A percentile compares a stretch with the other conserved stretches of the same genome.
Conservation (phyloP, 1,284 basidiomycete species). For the Melanopsichium pennsylvanicum region DNA sequence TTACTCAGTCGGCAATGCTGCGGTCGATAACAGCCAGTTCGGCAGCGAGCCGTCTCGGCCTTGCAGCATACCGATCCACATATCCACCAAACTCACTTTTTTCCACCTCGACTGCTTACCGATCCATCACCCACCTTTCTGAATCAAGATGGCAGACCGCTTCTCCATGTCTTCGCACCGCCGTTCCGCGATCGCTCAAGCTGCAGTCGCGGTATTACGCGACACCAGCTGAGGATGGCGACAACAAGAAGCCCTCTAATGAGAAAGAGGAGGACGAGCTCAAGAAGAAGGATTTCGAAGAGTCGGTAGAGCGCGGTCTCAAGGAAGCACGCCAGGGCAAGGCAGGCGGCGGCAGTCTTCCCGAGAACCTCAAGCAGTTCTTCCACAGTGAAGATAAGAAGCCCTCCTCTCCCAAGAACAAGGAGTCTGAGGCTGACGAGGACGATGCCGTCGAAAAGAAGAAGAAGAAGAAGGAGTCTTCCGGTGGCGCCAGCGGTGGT, state of each 20-base stretch:
- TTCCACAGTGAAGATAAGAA: constrained; percentile 46
- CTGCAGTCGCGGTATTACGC: constrained; percentile 32
- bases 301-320: constrained; percentile 53
- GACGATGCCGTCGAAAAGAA: constrained; percentile 28
- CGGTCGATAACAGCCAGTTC: constrained; percentile 43
- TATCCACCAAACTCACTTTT: constrained; percentile 1
- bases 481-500: constrained; percentile 28
- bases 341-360: constrained; percentile 33
- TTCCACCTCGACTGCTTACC: constrained; percentile 6
- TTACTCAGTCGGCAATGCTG: constrained; percentile 26
- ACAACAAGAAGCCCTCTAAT: constrained; percentile 30
- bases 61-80: constrained; percentile 16
- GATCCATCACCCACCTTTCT: constrained; percentile 26
- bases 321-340: constrained; percentile 54
- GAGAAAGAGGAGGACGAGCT: constrained; percentile 29
- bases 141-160: constrained; percentile 17
- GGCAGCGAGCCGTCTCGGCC: constrained; percentile 14
- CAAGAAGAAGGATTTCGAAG: constrained; percentile 49
- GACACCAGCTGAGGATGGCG: constrained; percentile 40
- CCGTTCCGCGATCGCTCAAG: constrained; percentile 1
- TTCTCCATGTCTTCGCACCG: constrained; percentile 4
- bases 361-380: constrained; percentile 56
- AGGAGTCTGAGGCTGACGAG: constrained; percentile 31
- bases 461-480: constrained; percentile 38
- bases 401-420: constrained; percentile 22